Base-by-base conservation (phyloP, 1,139 yeast species). In the Yamadazyma diospyri region DNA sequence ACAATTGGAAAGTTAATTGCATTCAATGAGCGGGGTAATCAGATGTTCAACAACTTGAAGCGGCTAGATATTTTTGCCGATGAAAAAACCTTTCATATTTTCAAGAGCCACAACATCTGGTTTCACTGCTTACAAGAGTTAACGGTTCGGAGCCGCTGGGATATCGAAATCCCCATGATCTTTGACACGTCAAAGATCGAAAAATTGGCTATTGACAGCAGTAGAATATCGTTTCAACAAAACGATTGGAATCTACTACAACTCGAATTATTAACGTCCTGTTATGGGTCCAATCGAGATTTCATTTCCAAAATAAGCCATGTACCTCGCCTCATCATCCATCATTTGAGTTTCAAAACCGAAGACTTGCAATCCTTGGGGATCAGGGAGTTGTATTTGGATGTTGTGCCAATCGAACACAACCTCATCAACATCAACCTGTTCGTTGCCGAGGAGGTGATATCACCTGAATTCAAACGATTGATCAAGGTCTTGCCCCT, bases 31-130 rank as follows among this genome's bases (percentile, higher is more conserved):
- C 18, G 11, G 20, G 29, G 25, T 3, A 15, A 25, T 21, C 16
- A 20, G 7, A 15, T 17, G 8, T 30, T 25, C 12, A 25, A 20
- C 16, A 30, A 30, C 22, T 25, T 30, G 11, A 25, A n/a, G 3
- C 14, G n/a, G 10, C 10, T 30, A n/a, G 33, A 25, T 12, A 25
- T 25, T 14, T 16, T 10, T 12, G 33, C 21, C 10, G 33, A 30
- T 19, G 28, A 25, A 3, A 30, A 30, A 15, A 24, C 33, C 6
- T 30, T 30, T 19, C 33, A 30, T n/a, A 30, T 30, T 6, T 24
- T 30, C 6, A 30, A 25, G 15, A 30, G 33, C 20, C 33, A 30
- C 20, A 25, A 15, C 8, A 30, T 30, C 12, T 19, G 11, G 4
- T 30, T 30, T 14, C 8, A 25, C 4, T 23, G 18, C 4, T 11